Evolutionary conservation across 345 rosid genomes (phyloP), one percentile per base, ranked within the genome.

Genomic region (Brassica cretica): DNA sequence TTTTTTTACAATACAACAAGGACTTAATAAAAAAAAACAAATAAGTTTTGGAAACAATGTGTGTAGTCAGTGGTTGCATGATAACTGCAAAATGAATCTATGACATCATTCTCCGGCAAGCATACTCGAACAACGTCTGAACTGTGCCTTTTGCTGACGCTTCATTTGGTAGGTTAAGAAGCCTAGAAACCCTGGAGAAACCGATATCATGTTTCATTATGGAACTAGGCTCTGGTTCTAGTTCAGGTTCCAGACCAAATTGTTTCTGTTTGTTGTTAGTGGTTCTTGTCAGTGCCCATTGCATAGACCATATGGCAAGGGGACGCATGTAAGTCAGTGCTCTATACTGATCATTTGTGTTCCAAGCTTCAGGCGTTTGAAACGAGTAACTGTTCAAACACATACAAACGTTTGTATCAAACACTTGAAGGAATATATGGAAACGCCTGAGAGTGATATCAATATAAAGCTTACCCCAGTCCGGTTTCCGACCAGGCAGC

Each of bases 301-400:
- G 98, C 96, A 91, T 92, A 56, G 93, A 90, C 98, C 98, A 92
- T 78, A 94, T 92, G 12, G 93, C 98, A 82, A 89, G 74, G 1
- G 97, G 97, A 27, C 98, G 92, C 98, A 94, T 92, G 81, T 92
- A 92, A 30, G 82, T 74, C 24, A 93, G 35, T 1, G 98, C 85
- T 75, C 97, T 75, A 75, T 88, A 94, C 75, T 88, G 82, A 66
- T 81, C 97, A 44, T 78, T 18, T 0, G 74, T 84, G 83, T 89
- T 91, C 98, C 97, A 91, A 8, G 80, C 92, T 85, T 94, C 98
- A 7, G 98, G 98, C 10, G 96, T 92, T 83, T 94, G 98, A 74
- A 94, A 94, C 5, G 95, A 81, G 75, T 89, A 94, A 3, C 98
- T 94, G 82, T 61, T 14, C 58, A 0, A 64, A 65, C 37, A 71